Base-by-base conservation (phyloP, 2,329 filamentous ascomycete species). In the Claviceps digitariae region DNA sequence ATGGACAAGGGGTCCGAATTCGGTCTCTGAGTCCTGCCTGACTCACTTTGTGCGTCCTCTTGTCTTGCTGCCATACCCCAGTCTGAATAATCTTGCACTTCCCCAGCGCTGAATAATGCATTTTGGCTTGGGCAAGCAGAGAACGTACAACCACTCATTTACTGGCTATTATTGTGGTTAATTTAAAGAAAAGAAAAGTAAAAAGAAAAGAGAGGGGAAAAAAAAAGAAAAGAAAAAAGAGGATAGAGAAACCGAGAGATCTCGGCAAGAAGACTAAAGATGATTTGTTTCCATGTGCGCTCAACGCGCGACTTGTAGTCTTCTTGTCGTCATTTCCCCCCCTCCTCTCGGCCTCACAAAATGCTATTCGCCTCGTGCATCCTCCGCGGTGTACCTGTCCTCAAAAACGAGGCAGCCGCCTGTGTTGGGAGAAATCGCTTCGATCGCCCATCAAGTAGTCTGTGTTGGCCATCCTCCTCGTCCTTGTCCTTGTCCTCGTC, bases 351-450 rank as follows among this genome's bases (percentile, higher is more conserved):
- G 9, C n/a, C 4, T 55, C n/a, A 67, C 10, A 67, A 49, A 10
- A 67, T 60, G n/a, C 66, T 59, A 52, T 69, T 72, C 23, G 64
- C 64, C 54, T 62, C 63, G 44, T 59, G 66, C 59, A 73, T 73
- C n/a, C 61, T 59, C 44, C 62, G 60, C 15, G 72, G 60, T 5
- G 73, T 72, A 3, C 72, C 66, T 7, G 70, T 74, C 58, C 61
- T 66, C 50, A 75, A 59, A 57, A 72, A 72, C 4, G 69, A 68
- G 5, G 65, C 56, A 1, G 66, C 68, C 1, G 72, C 72, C 54
- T 74, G 67, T n/a, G 61, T 67, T 3, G 74, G 74, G 1, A 17
- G 7, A 51, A 55, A 56, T 23, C 52, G 47, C 23, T 45, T 21
- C 31, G 54, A 36, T 38, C 45, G 46, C 6, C 53, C 52, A 25